phyloP scores from a whole-genome alignment of 2,329 filamentous ascomycete genomes.

The Aspergillus sp. region DNA sequence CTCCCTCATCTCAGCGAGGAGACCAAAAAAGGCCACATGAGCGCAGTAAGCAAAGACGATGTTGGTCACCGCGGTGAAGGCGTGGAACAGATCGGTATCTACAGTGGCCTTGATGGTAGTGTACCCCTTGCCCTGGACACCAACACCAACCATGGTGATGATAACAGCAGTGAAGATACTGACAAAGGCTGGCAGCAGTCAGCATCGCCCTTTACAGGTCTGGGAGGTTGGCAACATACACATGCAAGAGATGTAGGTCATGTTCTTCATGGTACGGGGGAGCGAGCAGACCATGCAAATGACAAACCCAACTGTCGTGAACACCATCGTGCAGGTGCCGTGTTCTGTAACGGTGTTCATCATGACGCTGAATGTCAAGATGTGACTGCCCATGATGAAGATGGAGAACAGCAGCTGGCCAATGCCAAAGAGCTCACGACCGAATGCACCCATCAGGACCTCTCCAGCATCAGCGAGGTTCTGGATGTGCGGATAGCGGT shows the following conservation, averaged over 20 bases:
- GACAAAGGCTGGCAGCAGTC: constrained; percentile 43
- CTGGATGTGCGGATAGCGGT: constrained; percentile 56
- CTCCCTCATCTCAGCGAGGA: constrained; percentile 61
- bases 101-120: background rate
- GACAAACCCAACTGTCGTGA: constrained; percentile 49
- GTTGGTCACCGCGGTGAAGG: constrained; percentile 6
- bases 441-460: constrained; percentile 59
- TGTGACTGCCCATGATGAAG: constrained; percentile 67
- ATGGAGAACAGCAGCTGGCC: constrained; percentile 62
- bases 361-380: constrained; percentile 66
- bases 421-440: constrained; percentile 60
- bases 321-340: constrained; percentile 60
- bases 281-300: constrained; percentile 46
- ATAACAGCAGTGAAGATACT: constrained; percentile 62
- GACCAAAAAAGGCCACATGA: constrained; percentile 47
- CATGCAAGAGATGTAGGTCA: constrained; percentile 8
- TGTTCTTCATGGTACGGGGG: constrained; percentile 40
- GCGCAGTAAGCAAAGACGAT: constrained; percentile 15
- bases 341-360: constrained; percentile 62
- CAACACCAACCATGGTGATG: constrained; percentile 64
- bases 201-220: background rate
- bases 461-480: constrained; percentile 66
- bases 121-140: constrained; percentile 20
- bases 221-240: background rate
- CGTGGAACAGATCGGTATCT: background rate